A percentile compares a stretch with the other conserved stretches of the same genome.
Evolutionary conservation across 2,329 filamentous ascomycete species (phyloP).

Genomic region (Fusarium succisae): DNA sequence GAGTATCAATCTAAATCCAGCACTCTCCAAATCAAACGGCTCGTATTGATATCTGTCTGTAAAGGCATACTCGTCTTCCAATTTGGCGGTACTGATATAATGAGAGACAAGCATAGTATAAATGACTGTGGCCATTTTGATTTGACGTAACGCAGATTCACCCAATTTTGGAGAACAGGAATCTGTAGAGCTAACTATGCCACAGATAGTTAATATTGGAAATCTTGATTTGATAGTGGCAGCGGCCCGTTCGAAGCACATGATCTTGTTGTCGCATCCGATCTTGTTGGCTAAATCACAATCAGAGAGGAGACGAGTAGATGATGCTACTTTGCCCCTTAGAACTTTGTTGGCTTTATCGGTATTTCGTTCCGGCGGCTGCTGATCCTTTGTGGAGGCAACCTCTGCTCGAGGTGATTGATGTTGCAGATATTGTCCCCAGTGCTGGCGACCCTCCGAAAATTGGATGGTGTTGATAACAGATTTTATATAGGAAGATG

Average conservation of each 20-base stretch:
- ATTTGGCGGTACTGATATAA: fast-evolving
- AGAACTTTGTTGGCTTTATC: too few relatives aligned
- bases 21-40: neutral
- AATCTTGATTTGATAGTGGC: neutral
- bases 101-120: neutral
- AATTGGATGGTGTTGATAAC: fast-evolving
- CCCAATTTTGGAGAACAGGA: fast-evolving
- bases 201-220: neutral
- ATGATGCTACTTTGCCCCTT: neutral
- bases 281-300: fast-evolving
- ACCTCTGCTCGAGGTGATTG: neutral
- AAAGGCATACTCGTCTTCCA: neutral
- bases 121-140: neutral
- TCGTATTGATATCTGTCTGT: neutral
- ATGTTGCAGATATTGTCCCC: neutral
- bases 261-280: neutral
- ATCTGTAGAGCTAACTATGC: fast-evolving
- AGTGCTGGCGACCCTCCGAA: fast-evolving
- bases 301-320: fast-evolving
- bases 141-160: fast-evolving
- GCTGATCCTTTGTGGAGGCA: neutral
- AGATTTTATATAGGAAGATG: fast-evolving
- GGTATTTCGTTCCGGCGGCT: fast-evolving
- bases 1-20: neutral
- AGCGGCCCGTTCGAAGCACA: neutral